Conservation (phyloP, 306 rosid species). For the Luffa aegyptiaca region DNA sequence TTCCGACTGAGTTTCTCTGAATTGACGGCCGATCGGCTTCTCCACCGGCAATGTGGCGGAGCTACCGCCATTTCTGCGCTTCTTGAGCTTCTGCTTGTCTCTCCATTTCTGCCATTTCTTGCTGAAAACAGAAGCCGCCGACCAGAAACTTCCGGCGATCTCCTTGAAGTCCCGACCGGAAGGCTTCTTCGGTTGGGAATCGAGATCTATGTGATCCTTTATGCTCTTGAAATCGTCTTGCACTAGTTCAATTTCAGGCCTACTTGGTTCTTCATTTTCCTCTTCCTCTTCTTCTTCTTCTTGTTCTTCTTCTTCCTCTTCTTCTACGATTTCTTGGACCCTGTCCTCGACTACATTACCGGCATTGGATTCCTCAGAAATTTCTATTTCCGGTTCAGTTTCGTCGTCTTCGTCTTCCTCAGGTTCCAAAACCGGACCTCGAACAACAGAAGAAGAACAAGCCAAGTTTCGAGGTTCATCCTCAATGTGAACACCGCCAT, state of each 20-base stretch:
- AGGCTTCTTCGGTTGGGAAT: slow-evolving; percentile 61
- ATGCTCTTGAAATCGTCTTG: slow-evolving; percentile 52
- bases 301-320: slow-evolving; percentile 16
- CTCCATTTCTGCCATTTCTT: slow-evolving; percentile 96
- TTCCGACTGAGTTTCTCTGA: slow-evolving; percentile 96
- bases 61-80: slow-evolving; percentile 59
- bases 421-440: slow-evolving; percentile 43
- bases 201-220: slow-evolving; percentile 94
- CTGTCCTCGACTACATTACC: slow-evolving; percentile 40
- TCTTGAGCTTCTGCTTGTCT: slow-evolving; percentile 91
- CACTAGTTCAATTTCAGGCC: background rate
- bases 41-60: slow-evolving; percentile 82
- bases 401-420: slow-evolving; percentile 30
- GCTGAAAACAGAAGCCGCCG: slow-evolving; percentile 95
- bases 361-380: slow-evolving; percentile 28
- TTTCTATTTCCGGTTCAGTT: slow-evolving; percentile 19
- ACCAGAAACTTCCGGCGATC: slow-evolving; percentile 94
- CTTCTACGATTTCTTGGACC: slow-evolving; percentile 55
- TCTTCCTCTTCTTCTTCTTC: background rate
- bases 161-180: slow-evolving; percentile 78
- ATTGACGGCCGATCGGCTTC: slow-evolving; percentile 86
- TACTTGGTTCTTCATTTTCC: background rate
- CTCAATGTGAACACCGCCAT: slow-evolving; percentile 21
- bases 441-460: slow-evolving; percentile 38
- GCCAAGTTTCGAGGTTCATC: slow-evolving; percentile 27